Percentiles rank a stretch among this genome's conserved stretches.
Conservation (phyloP, 768 basidiomycete species). For the Mycena amicta region DNA sequence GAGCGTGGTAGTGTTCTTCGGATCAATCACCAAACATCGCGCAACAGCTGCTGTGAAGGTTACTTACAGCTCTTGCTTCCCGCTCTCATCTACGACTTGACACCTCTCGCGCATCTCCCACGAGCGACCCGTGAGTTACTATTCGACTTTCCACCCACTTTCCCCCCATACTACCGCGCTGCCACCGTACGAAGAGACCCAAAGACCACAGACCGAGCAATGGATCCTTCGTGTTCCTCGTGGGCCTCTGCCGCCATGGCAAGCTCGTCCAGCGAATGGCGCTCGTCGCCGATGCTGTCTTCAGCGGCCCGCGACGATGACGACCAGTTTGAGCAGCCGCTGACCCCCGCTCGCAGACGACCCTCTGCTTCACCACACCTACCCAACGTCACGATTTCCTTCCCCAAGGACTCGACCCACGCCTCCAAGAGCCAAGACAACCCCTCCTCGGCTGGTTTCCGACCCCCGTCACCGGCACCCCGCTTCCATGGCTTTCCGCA, state of each 20-base stretch:
- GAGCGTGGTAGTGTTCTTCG: too few species aligned
- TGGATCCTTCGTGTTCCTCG: not conserved
- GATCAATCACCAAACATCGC: too few species aligned
- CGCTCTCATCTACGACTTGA: too few species aligned
- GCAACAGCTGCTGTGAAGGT: too few species aligned
- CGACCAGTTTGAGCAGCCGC: constrained; percentile 2
- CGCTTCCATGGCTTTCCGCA: not conserved
- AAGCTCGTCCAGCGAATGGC: not conserved
- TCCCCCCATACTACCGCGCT: too few species aligned
- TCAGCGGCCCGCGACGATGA: constrained; percentile 3
- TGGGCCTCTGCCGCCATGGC: not conserved
- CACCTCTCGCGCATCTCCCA: too few species aligned
- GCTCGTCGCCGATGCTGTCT: not conserved
- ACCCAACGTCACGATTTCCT: not conserved
- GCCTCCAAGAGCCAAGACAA: not conserved
- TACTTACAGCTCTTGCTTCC: too few species aligned
- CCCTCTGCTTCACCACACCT: not conserved
- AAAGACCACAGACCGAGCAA: too few species aligned
- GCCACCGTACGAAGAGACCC: too few species aligned
- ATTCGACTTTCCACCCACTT: too few species aligned
- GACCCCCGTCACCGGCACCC: not conserved
- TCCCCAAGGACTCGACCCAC: not conserved
- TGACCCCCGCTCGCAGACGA: not conserved
- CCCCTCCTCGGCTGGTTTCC: not conserved
- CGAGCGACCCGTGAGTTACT: too few species aligned